Evolutionary conservation across 257 asterid species (phyloP), one percentile per base, ranked within the genome.

Genomic region (Penstemon eatonii): DNA sequence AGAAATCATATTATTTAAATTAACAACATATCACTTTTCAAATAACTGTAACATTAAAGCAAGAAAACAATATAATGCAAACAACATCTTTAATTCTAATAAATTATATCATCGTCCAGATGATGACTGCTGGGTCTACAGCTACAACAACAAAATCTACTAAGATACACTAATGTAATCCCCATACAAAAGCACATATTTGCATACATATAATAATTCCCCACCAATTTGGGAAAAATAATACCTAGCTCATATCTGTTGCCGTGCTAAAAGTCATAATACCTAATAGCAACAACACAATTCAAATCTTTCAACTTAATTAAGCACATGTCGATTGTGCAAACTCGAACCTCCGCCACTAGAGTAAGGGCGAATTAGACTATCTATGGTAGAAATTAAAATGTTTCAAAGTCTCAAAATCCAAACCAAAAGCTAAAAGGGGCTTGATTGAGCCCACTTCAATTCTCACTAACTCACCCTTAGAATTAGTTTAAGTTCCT

Each of bases 101-200:
- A 84, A 75, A 66, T 79, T 77, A 85, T 75, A 77, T 67, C 82
- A 82, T 82, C 86, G 63, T 73, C 78, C 80, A 66, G 71, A 84
- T 90, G 75, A 85, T 79, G 78, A 83, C 75, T 59, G 80, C 76
- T 52, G 77, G 33, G 73, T 79, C 85, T 76, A 78, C 81, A 80
- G 71, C 90, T 76, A 78, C 81, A 80, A 73, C 90, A 85, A 40
- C 81, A 84, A 65, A 82, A 82, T 89, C 87, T 79, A 71, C 66
- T 73, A 82, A 81, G 85, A 80, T 82, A 68, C 88, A 68, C 83
- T 70, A 64, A 78, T 78, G 70, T 69, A 62, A 46, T 75, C 77
- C 63, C 71, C 69, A 72, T 69, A 55, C 5, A 46, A 62, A 69
- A 56, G 67, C 68, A 75, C 59, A 70, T 63, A 69, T 72, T 65